phyloP scores from a whole-genome alignment of 805 yeast genomes.

The Scheffersomyces amazonensis region DNA sequence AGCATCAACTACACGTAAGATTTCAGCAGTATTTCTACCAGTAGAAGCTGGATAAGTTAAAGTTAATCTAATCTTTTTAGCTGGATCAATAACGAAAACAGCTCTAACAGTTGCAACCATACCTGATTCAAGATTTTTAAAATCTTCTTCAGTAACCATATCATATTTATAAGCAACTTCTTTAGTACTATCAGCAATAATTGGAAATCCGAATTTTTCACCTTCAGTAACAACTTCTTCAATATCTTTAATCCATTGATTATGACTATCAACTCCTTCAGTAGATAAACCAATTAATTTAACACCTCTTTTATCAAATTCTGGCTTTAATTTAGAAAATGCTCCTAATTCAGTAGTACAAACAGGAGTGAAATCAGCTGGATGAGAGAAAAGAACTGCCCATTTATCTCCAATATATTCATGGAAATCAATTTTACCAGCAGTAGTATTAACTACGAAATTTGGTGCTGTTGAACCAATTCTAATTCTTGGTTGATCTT shows the following conservation, averaged over 20 bases:
- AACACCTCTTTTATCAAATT: constrained; percentile 61
- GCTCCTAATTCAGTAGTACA: constrained; percentile 81
- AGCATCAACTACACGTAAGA: constrained; percentile 67
- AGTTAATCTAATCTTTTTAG: constrained; percentile 58
- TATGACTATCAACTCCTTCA: constrained; percentile 59
- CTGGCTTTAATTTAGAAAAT: constrained; percentile 67
- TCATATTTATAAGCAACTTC: constrained; percentile 62
- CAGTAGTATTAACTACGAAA: constrained; percentile 60
- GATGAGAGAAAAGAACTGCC: constrained; percentile 71
- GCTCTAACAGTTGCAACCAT: constrained; percentile 68
- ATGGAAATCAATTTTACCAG: constrained; percentile 63
- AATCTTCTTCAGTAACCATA: constrained; percentile 68
- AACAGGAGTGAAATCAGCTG: constrained; percentile 77
- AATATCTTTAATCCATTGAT: constrained; percentile 69
- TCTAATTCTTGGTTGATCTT: constrained; percentile 43
- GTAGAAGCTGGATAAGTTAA: constrained; percentile 72
- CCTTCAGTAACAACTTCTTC: constrained; percentile 60
- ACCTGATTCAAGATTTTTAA: constrained; percentile 58
- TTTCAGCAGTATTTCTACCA: constrained; percentile 76
- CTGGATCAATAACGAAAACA: constrained; percentile 69
- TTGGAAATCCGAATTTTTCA: constrained; percentile 56
- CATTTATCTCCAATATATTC: constrained; percentile 59
- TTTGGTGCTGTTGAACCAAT: constrained; percentile 69
- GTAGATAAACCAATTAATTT: constrained; percentile 69
- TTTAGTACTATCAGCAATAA: constrained; percentile 63